Percentiles rank a stretch among this genome's conserved stretches.
These are phyloP conservation scores for Populus simonii DNA, from an alignment of 345 rosid species.

Conservation along the genomic window DNA sequence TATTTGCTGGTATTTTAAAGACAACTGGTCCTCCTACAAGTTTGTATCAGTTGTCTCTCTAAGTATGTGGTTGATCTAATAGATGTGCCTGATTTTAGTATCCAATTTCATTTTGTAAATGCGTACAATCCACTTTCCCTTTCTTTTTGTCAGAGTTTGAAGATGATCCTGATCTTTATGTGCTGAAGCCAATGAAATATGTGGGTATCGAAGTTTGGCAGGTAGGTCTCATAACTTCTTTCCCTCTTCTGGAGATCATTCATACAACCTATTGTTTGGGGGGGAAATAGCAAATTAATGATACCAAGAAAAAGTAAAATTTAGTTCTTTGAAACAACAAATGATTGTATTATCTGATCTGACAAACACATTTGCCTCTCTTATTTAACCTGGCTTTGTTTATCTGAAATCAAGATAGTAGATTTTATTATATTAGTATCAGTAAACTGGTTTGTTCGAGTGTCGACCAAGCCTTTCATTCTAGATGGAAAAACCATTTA, in stretches of 20 bases:
- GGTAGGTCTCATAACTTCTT: conserved; percentile 31
- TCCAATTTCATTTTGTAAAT: neutral
- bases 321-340: neutral
- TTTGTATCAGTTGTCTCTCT: neutral
- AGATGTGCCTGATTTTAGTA: neutral
- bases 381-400: neutral
- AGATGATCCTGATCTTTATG: conserved; percentile 95
- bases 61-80: neutral
- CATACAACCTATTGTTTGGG: neutral
- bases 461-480: neutral
- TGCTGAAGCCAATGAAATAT: conserved; percentile 76
- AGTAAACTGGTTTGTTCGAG: neutral
- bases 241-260: neutral
- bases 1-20: neutral
- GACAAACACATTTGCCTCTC: neutral
- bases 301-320: neutral
- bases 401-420: neutral
- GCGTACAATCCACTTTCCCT: neutral
- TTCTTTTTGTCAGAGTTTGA: conserved; percentile 61
- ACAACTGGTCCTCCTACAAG: neutral
- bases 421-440: neutral
- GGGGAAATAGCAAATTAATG: neutral
- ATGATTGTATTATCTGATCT: neutral
- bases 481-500: neutral
- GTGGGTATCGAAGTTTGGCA: conserved; percentile 98